Base-by-base conservation (phyloP, 768 basidiomycete species). In the Xerocomellus amylosporus region DNA sequence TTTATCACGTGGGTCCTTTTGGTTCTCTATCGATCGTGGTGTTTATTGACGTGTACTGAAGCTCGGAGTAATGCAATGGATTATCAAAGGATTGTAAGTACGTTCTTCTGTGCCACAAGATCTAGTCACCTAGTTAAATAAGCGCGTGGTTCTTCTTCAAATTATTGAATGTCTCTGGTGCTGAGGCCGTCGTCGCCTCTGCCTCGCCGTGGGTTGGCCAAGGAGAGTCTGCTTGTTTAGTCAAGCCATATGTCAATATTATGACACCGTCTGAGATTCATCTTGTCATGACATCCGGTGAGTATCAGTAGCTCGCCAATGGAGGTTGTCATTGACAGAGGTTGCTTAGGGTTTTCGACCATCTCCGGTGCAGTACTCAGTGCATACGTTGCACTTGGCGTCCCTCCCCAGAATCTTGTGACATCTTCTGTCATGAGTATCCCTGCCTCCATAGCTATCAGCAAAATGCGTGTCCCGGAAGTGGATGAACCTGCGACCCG, bases 111-210 rank as follows among this genome's bases (percentile, higher is more conserved):
- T 8, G 9, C 15, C 47, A n/a, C 42, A 6, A 9, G 24, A 28
- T 15, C 22, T 37, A 33, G 12, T 43, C 36, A 50, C 24, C 24
- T 15, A 56, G 55, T 41, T 47, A 34, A 30, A 50, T 42, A 51
- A 88, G 87, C 65, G 93, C 93, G 4, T 93, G 90, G 90, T 81
- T 95, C 74, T 95, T 96, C 80, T 93, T 90, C 77, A 93, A 92
- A 71, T 73, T 90, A 49, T 81, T 96, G 84, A 86, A 89, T 58
- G 82, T 96, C 33, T 94, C 93, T n/a, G 93, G 94, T 54, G 93
- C 92, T 4, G 93, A 96, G 67, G 93, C 93, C 34, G 88, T 96
- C 53, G 91, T 96, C 40, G 93, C 93, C 28, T 85, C 93, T 46
- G 86, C 92, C 15, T 93, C 92, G 0, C 93, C 93, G n/a, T 96